Evolutionary conservation across 2,329 filamentous ascomycete species (phyloP), one percentile per base, ranked within the genome.

Genomic region (Cladosporium sp.): DNA sequence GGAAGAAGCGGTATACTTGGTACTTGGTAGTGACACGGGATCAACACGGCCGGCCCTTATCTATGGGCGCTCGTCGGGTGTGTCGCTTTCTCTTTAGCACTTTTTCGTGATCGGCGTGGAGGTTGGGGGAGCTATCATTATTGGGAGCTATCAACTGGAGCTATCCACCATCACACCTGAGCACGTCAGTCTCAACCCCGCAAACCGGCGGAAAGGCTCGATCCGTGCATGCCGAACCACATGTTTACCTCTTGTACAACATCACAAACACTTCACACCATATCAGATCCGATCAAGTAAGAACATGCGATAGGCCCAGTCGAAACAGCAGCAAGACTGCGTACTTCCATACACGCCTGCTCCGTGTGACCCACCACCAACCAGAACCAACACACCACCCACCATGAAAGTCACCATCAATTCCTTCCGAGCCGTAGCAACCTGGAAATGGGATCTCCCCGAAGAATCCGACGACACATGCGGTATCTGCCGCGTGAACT

Each of bases 391-490:
- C n/a, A 43, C 27, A 33, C 15, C n/a, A 46, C 43, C 15, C 5
- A 32, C 46, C 47, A 98, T 98, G 93, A 97, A 95, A 72, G 89
- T 97, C 74, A 93, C 83, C 41, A 93, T 97, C 71, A 88, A 85
- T 63, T 82, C 88, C 66, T 97, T 92, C 89, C 86, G 93, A 63
- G 87, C 90, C 3, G 89, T 98, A 55, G 93, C 93, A 15, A 92
- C 90, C 49, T 98, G 93, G 93, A 84, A 88, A 57, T 98, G 93
- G 93, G 88, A 97, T 67, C 88, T 97, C 63, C 90, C 92, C 19
- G 90, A 95, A 62, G 92, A 96, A 72, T 51, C 57, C 18, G 67
- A 69, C 54, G 92, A 98, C 67, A 91, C 97, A 55, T 98, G 93
- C 62, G 93, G 93, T 62, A 98, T 98, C 72, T 98, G 93, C 72